Conservation (phyloP, 257 asterid species). For the Fraxinus cuspidata region DNA sequence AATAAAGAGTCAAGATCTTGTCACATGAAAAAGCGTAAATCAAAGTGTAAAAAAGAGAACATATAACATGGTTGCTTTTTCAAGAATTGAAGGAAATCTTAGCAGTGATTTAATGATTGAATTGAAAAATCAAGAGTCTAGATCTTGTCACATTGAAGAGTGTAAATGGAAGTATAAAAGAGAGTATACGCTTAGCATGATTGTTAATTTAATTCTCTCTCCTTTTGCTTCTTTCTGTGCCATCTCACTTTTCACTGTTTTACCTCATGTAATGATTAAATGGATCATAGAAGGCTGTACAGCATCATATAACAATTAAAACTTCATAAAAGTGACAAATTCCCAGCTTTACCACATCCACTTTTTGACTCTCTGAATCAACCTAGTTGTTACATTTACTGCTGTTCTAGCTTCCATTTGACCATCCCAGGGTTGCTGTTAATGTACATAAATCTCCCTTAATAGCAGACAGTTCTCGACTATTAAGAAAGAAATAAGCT, state of each 20-base stretch:
- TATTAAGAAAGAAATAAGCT: background rate
- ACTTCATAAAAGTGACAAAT: background rate
- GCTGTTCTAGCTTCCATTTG: too few species aligned
- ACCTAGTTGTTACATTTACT: background rate
- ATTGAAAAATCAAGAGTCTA: too few species aligned
- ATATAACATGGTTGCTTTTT: too few species aligned
- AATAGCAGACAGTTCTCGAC: background rate
- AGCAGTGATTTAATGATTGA: too few species aligned
- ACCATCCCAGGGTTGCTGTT: background rate
- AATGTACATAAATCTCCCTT: background rate
- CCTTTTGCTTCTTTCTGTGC: background rate
- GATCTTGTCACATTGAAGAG: too few species aligned
- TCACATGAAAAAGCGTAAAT: too few species aligned
- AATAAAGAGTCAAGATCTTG: too few species aligned
- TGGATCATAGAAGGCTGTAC: constrained; percentile 23
- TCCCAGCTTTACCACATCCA: background rate
- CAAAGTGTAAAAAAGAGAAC: too few species aligned
- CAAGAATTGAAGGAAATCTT: too few species aligned
- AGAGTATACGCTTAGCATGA: too few species aligned
- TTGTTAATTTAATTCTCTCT: too few species aligned
- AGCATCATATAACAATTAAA: background rate
- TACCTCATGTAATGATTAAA: constrained; percentile 20
- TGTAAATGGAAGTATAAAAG: too few species aligned
- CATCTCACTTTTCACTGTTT: constrained; percentile 18
- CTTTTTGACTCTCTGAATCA: constrained; percentile 16